phyloP scores from a whole-genome alignment of 768 basidiomycete species.

The Tricholoma matsutake region DNA sequence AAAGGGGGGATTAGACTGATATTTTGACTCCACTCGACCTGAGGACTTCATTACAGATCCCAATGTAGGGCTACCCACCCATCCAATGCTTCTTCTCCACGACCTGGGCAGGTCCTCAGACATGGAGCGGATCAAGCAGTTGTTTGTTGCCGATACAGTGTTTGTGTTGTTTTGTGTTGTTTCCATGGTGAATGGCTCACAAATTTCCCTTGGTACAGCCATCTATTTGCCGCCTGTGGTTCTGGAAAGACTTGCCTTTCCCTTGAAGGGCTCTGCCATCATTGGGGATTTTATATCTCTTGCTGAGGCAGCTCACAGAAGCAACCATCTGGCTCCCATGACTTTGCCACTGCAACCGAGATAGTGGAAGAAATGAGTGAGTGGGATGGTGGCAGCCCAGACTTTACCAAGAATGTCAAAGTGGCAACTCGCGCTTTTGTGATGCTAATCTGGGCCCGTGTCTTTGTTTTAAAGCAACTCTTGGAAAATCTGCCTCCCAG shows the following conservation, averaged over 20 bases:
- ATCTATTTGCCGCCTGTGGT: not conserved
- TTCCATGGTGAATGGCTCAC: not conserved
- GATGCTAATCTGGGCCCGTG: constrained; percentile 11
- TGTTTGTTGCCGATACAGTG: constrained; percentile 7
- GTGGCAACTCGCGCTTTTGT: constrained; percentile 9
- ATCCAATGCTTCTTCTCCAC: constrained; percentile 12
- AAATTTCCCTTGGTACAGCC: not conserved
- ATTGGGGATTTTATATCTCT: constrained; percentile 22
- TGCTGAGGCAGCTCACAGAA: constrained; percentile 15
- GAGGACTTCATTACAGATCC: too few relatives aligned
- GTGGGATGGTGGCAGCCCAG: constrained; percentile 4
- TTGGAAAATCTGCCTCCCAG: constrained; percentile 4
- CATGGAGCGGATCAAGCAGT: constrained; percentile 2
- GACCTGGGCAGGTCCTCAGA: constrained; percentile 7
- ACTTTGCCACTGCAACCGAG: constrained; percentile 6
- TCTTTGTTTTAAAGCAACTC: constrained; percentile 12
- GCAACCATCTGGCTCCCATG: constrained; percentile 2
- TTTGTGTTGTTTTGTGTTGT: too few relatives aligned
- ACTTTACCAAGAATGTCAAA: constrained; percentile 2
- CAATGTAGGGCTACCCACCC: not conserved
- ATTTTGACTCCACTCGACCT: too few relatives aligned
- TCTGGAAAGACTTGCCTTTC: too few relatives aligned
- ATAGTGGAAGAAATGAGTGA: not conserved
- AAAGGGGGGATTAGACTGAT: constrained; percentile 1
- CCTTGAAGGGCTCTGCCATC: constrained; percentile 7